These are phyloP conservation scores for Alternaria sp. DNA, from an alignment of 2,329 filamentous ascomycete species.

Conservation along the genomic window DNA sequence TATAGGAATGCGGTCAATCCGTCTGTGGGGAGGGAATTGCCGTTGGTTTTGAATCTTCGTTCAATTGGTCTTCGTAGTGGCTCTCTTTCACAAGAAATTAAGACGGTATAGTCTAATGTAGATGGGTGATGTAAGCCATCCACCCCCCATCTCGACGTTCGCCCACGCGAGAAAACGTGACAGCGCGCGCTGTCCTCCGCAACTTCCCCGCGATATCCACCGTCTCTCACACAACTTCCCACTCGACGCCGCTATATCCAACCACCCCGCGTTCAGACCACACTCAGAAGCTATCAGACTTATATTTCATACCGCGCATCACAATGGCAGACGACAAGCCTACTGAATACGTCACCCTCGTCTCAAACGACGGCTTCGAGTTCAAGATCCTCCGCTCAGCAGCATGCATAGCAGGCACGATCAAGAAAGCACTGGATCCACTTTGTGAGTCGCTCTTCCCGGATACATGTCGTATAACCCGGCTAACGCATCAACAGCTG, in stretches of 20 bases:
- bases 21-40: neutral
- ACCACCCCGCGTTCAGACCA: neutral
- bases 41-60: neutral
- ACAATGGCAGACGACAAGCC: constrained; percentile 29
- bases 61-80: neutral
- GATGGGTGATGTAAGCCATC: neutral
- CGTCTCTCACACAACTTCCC: neutral
- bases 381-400: constrained; percentile 77
- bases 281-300: neutral
- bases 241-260: neutral
- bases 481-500: constrained; percentile 51
- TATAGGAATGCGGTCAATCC: neutral
- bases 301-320: neutral
- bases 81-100: neutral
- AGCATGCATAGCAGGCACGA: constrained; percentile 71
- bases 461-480: no score
- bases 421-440: constrained; percentile 77
- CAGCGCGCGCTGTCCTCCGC: constrained; percentile 19
- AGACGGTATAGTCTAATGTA: neutral
- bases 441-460: constrained; percentile 57
- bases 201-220: constrained; percentile 13
- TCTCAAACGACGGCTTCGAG: constrained; percentile 77
- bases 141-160: neutral
- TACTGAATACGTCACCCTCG: constrained; percentile 77
- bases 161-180: constrained; percentile 35